These are phyloP conservation scores for Strigomonas culicis DNA, from an alignment of 208 protist genomes.

Conservation along the genomic window DNA sequence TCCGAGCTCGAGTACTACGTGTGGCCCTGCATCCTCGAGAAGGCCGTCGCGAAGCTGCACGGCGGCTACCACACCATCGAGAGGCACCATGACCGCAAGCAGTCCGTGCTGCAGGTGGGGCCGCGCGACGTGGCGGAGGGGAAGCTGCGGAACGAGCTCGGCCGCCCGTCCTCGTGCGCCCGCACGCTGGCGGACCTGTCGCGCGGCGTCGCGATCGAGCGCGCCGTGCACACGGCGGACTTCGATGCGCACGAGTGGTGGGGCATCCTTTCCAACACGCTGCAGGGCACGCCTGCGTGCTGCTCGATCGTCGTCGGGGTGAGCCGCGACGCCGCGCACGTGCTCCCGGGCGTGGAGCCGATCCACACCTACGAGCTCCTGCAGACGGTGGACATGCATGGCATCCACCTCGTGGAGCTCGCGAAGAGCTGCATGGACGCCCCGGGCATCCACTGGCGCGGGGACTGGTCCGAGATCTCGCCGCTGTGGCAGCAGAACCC, in stretches of 20 bases:
- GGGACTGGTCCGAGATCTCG: constrained; percentile 76
- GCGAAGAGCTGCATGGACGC: constrained; percentile 29
- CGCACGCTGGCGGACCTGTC: constrained; percentile 52
- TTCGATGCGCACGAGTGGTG: neutral
- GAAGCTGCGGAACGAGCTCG: neutral
- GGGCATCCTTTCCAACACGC: constrained; percentile 7
- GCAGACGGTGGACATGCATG: constrained; percentile 52
- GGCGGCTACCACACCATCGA: constrained; percentile 74
- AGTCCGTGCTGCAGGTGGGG: neutral
- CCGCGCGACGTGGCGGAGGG: neutral
- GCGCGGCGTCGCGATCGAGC: constrained; percentile 51
- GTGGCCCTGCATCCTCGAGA: constrained; percentile 86
- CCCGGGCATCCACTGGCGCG: constrained; percentile 34
- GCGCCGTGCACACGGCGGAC: constrained; percentile 25
- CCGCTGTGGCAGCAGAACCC: constrained; percentile 55
- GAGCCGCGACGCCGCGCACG: constrained; percentile 27
- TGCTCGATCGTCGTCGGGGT: constrained; percentile 29
- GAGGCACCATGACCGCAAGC: constrained; percentile 21
- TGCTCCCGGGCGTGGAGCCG: constrained; percentile 46
- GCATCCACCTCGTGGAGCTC: constrained; percentile 58
- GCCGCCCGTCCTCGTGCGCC: constrained; percentile 13
- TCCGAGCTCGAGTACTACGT: constrained; percentile 19
- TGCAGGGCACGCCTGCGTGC: neutral
- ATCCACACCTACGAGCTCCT: constrained; percentile 54
- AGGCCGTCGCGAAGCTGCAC: constrained; percentile 82